Percentiles rank a stretch among this genome's conserved stretches.
These are phyloP conservation scores for Mycocentrospora acerina DNA, from an alignment of 2,329 filamentous ascomycete species.

Conservation along the genomic window DNA sequence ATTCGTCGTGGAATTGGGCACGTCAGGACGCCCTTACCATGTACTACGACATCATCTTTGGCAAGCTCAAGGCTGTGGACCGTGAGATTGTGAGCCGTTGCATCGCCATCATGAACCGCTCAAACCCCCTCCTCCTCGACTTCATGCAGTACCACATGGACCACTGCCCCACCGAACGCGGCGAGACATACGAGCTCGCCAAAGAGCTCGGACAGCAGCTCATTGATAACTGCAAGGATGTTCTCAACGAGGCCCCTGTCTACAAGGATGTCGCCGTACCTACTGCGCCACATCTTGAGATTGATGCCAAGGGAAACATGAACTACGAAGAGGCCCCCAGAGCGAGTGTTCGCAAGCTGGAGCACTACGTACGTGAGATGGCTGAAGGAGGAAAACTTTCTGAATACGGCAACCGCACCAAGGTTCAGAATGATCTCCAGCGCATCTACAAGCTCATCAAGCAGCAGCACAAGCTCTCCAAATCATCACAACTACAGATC, in stretches of 20 bases:
- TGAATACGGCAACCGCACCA: conserved; percentile 96
- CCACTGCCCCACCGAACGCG: conserved; percentile 93
- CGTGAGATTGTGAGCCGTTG: conserved; percentile 98
- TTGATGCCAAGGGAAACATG: conserved; percentile 89
- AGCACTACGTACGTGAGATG: conserved; percentile 99
- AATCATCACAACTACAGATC: conserved; percentile 94
- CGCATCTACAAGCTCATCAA: conserved; percentile 98
- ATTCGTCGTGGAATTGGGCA: conserved; percentile 99
- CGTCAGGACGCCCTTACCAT: conserved; percentile 95
- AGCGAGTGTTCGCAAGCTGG: conserved; percentile 88
- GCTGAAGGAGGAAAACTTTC: conserved; percentile 97
- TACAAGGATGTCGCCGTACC: conserved; percentile 96
- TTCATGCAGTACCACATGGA: conserved; percentile 99
- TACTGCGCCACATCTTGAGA: conserved; percentile 87
- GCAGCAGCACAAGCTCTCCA: conserved; percentile 96
- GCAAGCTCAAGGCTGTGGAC: conserved; percentile 86
- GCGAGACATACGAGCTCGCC: conserved; percentile 96
- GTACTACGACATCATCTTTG: conserved; percentile 99
- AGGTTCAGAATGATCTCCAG: conserved; percentile 93
- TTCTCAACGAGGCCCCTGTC: conserved; percentile 77
- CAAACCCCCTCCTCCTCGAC: conserved; percentile 90
- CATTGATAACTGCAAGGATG: conserved; percentile 96
- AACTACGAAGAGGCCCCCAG: conserved; percentile 87
- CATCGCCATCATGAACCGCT: conserved; percentile 99
- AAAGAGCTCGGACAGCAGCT: conserved; percentile 91